phyloP scores from a whole-genome alignment of 2,329 filamentous ascomycete species.

The Pseudogymnoascus destructans region DNA sequence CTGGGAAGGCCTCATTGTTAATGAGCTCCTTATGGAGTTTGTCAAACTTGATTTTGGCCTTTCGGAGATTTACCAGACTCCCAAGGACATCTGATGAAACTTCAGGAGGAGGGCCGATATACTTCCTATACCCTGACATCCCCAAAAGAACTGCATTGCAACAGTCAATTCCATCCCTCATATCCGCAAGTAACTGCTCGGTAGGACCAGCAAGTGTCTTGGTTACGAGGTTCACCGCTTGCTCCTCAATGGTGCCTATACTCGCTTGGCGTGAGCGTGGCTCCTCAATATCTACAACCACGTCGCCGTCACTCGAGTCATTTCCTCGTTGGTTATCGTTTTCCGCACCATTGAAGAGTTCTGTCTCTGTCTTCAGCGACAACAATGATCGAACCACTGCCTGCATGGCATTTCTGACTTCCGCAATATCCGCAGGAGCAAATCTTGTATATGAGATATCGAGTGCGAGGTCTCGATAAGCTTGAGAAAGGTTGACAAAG shows the following conservation, averaged over 20 bases:
- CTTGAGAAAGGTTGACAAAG: conserved; percentile 43
- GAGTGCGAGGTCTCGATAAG: conserved; percentile 41
- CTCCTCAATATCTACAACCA: conserved; percentile 28
- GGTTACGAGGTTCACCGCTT: conserved; percentile 24
- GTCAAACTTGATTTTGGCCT: conserved; percentile 35
- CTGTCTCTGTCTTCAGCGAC: conserved; percentile 37
- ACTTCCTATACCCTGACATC: conserved; percentile 36
- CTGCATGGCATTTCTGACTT: conserved; percentile 42
- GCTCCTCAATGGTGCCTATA: conserved; percentile 20
- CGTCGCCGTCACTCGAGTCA: conserved; percentile 18
- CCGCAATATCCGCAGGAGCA: conserved; percentile 35
- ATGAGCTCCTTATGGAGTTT: conserved; percentile 35
- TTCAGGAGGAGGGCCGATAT: conserved; percentile 33
- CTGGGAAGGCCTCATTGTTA: conserved; percentile 32
- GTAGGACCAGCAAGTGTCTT: conserved; percentile 34
- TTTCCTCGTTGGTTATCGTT: neutral
- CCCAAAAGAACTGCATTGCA: conserved; percentile 43
- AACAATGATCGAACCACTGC: conserved; percentile 40
- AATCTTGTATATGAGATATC: conserved; percentile 44
- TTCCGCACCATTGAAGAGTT: conserved; percentile 30
- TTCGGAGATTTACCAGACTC: conserved; percentile 30
- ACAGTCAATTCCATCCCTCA: conserved; percentile 32
- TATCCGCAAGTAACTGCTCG: conserved; percentile 33
- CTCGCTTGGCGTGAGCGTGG: conserved; percentile 19
- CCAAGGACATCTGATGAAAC: conserved; percentile 32